phyloP scores from a whole-genome alignment of 78 protist species.

The Dictyostelium firmibasis region DNA sequence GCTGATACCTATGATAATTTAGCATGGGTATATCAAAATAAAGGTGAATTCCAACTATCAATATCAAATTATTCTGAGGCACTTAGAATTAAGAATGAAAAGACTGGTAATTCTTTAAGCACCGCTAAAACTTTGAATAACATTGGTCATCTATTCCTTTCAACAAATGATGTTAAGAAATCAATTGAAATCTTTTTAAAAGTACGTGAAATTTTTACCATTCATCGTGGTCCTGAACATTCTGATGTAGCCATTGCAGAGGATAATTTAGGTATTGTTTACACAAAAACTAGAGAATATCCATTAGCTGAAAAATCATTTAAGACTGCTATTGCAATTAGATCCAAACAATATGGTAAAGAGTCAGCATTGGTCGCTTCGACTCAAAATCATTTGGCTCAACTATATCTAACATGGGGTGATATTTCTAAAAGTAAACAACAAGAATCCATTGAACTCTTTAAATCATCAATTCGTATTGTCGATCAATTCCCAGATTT shows the following conservation, averaged over 20 bases:
- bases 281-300: slow-evolving; percentile 34
- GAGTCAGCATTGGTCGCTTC: slow-evolving; percentile 36
- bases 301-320: slow-evolving; percentile 38
- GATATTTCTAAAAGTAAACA: not conserved
- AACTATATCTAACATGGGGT: slow-evolving; percentile 26
- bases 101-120: slow-evolving; percentile 27
- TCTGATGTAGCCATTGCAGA: slow-evolving; percentile 39
- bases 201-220: slow-evolving; percentile 46
- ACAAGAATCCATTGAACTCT: not conserved
- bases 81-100: slow-evolving; percentile 34
- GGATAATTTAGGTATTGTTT: slow-evolving; percentile 55
- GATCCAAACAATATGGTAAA: slow-evolving; percentile 55
- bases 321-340: slow-evolving; percentile 7
- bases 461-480: slow-evolving; percentile 1
- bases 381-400: slow-evolving; percentile 44
- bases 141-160: slow-evolving; percentile 38
- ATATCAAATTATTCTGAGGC: slow-evolving; percentile 21
- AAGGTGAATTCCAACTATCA: slow-evolving; percentile 15
- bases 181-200: slow-evolving; percentile 31
- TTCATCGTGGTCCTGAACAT: slow-evolving; percentile 58
- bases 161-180: slow-evolving; percentile 27
- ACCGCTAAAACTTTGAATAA: slow-evolving; percentile 70
- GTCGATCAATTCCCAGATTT: slow-evolving; percentile 59
- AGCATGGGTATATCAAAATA: slow-evolving; percentile 50
- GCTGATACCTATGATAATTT: slow-evolving; percentile 65